phyloP scores from a whole-genome alignment of 116 monocot species.

The Phalaenopsis hybrid region DNA sequence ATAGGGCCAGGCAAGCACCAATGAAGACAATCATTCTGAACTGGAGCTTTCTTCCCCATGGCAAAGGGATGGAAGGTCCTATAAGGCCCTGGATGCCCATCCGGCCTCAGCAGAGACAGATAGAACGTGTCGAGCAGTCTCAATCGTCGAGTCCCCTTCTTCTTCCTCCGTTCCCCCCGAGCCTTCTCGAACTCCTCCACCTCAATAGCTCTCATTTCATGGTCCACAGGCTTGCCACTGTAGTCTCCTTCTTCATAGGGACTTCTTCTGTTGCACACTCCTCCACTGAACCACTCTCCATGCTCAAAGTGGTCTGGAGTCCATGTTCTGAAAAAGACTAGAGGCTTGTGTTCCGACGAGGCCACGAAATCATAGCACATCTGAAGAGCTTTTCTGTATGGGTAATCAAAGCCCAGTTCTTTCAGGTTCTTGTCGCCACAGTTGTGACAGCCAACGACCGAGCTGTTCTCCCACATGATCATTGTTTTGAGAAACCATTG shows the following conservation, averaged over 20 bases:
- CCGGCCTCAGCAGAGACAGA: conserved; percentile 58
- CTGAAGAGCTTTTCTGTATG: conserved; percentile 46
- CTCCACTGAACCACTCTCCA: conserved; percentile 55
- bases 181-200: conserved; percentile 45
- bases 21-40: conserved; percentile 44
- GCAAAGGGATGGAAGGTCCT: conserved; percentile 20
- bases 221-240: conserved; percentile 8
- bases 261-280: conserved; percentile 40
- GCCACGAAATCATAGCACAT: conserved; percentile 27
- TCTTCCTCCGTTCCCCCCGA: too few relatives aligned
- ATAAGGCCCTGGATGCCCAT: conserved; percentile 78
- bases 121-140: conserved; percentile 47
- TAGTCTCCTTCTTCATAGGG: conserved; percentile 50
- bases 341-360: conserved; percentile 34
- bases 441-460: conserved; percentile 52
- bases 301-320: conserved; percentile 64
- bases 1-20: conserved; percentile 55
- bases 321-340: conserved; percentile 53
- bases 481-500: conserved; percentile 62
- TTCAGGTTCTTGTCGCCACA: conserved; percentile 26
- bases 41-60: conserved; percentile 12
- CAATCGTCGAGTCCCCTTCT: conserved; percentile 13
- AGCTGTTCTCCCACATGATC: conserved; percentile 38
- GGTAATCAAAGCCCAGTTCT: conserved; percentile 41
- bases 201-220: conserved; percentile 36